Conservation (phyloP, 148 eudicot species). For the Persicaria tinctoria region DNA sequence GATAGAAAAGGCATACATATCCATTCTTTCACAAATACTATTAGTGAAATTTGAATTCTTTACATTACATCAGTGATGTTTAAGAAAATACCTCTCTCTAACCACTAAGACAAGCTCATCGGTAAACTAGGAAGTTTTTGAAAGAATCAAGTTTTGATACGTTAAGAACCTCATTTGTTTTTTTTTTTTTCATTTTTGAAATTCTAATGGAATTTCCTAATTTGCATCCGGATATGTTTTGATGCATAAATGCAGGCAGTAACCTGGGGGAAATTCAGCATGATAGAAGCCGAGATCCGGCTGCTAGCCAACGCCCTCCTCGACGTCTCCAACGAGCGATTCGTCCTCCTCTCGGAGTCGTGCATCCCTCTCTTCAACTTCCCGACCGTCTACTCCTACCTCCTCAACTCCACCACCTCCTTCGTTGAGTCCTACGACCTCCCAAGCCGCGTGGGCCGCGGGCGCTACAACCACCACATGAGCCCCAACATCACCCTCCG, state of each 20-base stretch:
- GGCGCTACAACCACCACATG: slow-evolving; percentile 67
- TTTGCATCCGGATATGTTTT: too few species aligned
- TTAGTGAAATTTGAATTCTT: too few species aligned
- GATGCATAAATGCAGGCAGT: slow-evolving; percentile 33
- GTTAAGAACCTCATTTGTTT: too few species aligned
- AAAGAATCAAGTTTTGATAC: too few species aligned
- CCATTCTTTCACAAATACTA: too few species aligned
- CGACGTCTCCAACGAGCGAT: slow-evolving; percentile 69
- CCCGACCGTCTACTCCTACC: slow-evolving; percentile 61
- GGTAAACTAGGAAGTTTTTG: too few species aligned
- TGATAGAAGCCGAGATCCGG: slow-evolving; percentile 87
- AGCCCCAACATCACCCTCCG: slow-evolving; percentile 43
- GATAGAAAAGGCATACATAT: too few species aligned
- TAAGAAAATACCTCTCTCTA: too few species aligned
- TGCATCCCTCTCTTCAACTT: slow-evolving; percentile 91
- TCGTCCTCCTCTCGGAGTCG: slow-evolving; percentile 70
- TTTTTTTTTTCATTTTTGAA: too few species aligned
- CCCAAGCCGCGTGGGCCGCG: slow-evolving; percentile 47
- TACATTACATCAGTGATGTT: too few species aligned
- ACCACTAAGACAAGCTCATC: too few species aligned
- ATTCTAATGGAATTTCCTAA: too few species aligned
- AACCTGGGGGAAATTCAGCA: slow-evolving; percentile 65
- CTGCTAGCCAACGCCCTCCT: slow-evolving; percentile 73
- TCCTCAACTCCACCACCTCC: slow-evolving; percentile 50
- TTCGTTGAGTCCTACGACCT: slow-evolving; percentile 49